phyloP scores from a whole-genome alignment of 2,329 filamentous ascomycete species.

The Colletotrichum limetticola region DNA sequence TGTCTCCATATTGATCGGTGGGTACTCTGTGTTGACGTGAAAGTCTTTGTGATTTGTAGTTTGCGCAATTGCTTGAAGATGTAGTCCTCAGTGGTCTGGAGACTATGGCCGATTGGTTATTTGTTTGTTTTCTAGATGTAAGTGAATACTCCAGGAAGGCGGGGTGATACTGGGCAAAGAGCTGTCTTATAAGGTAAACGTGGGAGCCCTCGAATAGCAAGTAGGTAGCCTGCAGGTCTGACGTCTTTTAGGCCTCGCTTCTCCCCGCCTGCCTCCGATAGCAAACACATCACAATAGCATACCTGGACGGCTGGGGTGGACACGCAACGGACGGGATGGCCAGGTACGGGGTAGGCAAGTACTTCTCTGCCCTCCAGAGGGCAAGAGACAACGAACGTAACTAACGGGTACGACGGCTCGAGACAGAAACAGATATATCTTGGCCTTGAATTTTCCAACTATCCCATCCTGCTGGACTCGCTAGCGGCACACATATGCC shows the following conservation, averaged over 20 bases:
- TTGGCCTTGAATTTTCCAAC: constrained; percentile 4
- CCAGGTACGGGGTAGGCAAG: background rate
- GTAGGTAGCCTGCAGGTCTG: constrained; percentile 11
- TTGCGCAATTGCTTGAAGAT: background rate
- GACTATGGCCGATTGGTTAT: background rate
- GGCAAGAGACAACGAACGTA: background rate
- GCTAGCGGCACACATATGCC: background rate
- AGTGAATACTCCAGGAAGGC: background rate
- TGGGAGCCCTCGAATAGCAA: background rate
- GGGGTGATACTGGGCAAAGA: constrained; percentile 11
- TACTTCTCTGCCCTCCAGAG: background rate
- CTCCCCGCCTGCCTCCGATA: background rate
- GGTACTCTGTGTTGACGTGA: background rate
- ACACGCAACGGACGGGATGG: background rate
- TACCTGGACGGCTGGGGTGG: constrained; percentile 5
- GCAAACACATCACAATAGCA: background rate
- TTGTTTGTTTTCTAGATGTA: background rate
- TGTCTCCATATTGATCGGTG: constrained; percentile 66
- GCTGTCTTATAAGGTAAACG: constrained; percentile 13
- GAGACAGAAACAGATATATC: background rate
- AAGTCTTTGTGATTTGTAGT: background rate
- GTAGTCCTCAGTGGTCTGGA: background rate
- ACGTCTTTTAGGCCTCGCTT: constrained; percentile 17
- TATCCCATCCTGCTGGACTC: constrained; percentile 1
- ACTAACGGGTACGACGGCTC: constrained; percentile 17